A percentile compares a stretch with the other conserved stretches of the same genome.
phyloP scores from a whole-genome alignment of 768 basidiomycete genomes.

The Inosperma sp. region DNA sequence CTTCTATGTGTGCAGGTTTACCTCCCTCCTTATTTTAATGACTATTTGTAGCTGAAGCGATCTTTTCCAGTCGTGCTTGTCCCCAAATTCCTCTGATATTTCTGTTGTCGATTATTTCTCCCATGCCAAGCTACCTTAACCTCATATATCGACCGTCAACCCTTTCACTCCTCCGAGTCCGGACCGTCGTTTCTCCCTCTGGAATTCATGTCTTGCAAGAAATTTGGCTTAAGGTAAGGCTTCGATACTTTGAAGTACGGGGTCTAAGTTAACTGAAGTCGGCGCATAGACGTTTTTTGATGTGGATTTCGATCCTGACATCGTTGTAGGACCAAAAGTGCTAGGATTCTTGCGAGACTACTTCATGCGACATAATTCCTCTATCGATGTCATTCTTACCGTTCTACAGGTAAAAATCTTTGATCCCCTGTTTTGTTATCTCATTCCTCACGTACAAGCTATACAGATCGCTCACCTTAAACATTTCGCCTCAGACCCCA shows the following conservation, averaged over 20 bases:
- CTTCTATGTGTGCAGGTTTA: constrained; percentile 70
- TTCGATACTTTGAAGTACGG: not conserved
- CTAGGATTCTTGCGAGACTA: constrained; percentile 57
- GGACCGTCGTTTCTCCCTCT: constrained; percentile 46
- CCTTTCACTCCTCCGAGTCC: constrained; percentile 52
- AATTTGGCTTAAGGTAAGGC: constrained; percentile 48
- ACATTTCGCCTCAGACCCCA: constrained; percentile 59
- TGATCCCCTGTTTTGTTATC: not conserved
- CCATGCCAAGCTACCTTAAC: constrained; percentile 56
- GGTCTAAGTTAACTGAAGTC: not conserved
- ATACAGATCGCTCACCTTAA: constrained; percentile 63
- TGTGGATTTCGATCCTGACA: constrained; percentile 49
- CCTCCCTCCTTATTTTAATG: not conserved
- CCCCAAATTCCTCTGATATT: constrained; percentile 60
- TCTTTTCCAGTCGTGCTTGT: constrained; percentile 48
- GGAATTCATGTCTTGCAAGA: constrained; percentile 47
- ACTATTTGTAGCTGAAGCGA: constrained; percentile 3
- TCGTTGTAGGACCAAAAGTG: constrained; percentile 56
- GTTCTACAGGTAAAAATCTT: constrained; percentile 52
- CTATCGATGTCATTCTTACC: constrained; percentile 52
- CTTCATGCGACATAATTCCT: constrained; percentile 50
- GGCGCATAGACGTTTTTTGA: constrained; percentile 50
- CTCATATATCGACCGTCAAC: constrained; percentile 55
- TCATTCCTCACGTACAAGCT: not conserved
- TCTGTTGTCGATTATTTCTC: constrained; percentile 55